These are phyloP conservation scores for Aspergillus sp. DNA, from an alignment of 2,329 filamentous ascomycete genomes.

Conservation along the genomic window DNA sequence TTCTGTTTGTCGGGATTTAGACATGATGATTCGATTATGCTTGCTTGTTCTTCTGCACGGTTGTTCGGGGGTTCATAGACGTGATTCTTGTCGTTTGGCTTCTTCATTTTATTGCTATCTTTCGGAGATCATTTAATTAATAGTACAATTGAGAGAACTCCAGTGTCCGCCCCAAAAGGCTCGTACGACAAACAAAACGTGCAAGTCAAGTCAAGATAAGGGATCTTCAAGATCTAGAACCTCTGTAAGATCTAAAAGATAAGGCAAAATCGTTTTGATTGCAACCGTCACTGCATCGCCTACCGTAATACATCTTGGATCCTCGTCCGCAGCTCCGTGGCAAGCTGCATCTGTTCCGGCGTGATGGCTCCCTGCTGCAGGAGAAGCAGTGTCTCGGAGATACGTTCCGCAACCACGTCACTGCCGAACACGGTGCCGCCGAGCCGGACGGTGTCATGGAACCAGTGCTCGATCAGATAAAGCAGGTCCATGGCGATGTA, in stretches of 20 bases:
- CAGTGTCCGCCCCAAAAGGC: no score
- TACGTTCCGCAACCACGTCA: conserved; percentile 53
- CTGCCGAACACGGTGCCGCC: conserved; percentile 59
- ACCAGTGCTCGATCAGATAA: conserved; percentile 62
- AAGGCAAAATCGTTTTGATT: conserved; percentile 3
- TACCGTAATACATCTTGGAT: conserved; percentile 42
- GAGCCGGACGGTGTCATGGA: conserved; percentile 52
- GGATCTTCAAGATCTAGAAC: no score
- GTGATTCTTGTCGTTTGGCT: not conserved
- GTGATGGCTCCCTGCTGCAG: conserved; percentile 45
- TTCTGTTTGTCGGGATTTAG: not conserved
- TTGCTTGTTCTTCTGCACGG: not conserved
- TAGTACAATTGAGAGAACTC: not conserved
- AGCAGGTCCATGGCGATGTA: conserved; percentile 61
- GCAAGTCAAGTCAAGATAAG: not conserved
- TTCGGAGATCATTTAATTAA: not conserved
- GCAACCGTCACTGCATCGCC: conserved; percentile 1
- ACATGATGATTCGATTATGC: not conserved
- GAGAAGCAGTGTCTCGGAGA: conserved; percentile 44
- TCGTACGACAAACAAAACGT: not conserved
- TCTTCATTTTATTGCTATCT: not conserved
- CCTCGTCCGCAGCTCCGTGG: conserved; percentile 39
- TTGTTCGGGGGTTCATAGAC: not conserved
- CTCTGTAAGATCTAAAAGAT: not conserved
- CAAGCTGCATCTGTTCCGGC: conserved; percentile 35